Percentiles rank a stretch among this genome's conserved stretches.
These are phyloP conservation scores for Ganoderma sinense DNA, from an alignment of 1,284 basidiomycete genomes.

Conservation along the genomic window DNA sequence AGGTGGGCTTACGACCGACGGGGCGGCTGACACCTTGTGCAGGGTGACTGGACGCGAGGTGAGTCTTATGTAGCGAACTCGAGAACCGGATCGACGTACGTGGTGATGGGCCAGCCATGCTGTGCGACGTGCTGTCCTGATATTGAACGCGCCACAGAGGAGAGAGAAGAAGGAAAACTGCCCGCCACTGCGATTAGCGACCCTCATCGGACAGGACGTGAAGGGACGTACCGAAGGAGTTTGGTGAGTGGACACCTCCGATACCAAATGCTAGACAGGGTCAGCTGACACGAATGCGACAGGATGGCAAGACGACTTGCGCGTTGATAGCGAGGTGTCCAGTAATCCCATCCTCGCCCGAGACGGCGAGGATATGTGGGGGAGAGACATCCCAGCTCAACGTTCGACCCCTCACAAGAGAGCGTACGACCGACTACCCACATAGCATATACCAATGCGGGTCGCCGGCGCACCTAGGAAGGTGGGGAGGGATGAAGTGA, in stretches of 20 bases:
- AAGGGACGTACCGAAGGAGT: not conserved
- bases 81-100: not conserved
- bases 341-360: not conserved
- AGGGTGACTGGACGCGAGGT: not conserved
- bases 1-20: constrained; percentile 14
- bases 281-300: not conserved
- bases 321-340: not conserved
- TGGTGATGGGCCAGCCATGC: constrained; percentile 7
- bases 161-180: not conserved
- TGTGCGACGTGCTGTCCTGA: not conserved
- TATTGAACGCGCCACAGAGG: not conserved
- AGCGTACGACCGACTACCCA: too few species aligned
- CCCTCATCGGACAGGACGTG: not conserved
- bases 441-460: too few species aligned
- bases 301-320: not conserved
- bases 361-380: not conserved
- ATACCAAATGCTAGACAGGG: not conserved
- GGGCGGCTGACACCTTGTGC: not conserved
- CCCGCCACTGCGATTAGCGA: not conserved
- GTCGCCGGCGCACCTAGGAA: too few species aligned
- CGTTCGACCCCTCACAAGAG: not conserved
- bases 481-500: too few species aligned
- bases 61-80: not conserved
- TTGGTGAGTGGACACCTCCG: too few species aligned
- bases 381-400: constrained; percentile 1